Percentiles rank a stretch among this genome's conserved stretches.
Evolutionary conservation across 2,329 filamentous ascomycete species (phyloP).

Genomic region (Neofusicoccum sp.): DNA sequence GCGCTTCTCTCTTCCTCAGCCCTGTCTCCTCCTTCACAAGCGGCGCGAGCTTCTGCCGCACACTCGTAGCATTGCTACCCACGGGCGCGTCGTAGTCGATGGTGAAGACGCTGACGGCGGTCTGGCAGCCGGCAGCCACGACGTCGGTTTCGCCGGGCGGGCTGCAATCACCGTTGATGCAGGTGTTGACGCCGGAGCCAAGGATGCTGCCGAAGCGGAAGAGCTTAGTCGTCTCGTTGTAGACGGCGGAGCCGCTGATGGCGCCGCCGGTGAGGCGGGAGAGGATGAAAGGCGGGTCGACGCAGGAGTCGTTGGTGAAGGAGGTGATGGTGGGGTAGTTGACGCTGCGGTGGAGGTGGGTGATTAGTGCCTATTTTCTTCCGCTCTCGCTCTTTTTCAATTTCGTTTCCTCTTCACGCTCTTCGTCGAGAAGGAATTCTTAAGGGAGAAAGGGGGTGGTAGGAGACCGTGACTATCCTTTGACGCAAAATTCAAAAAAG

Average conservation of each 20-base stretch:
- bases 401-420: too few relatives aligned
- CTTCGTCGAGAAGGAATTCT: too few relatives aligned
- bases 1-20: not conserved
- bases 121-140: conserved; percentile 46
- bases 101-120: conserved; percentile 50
- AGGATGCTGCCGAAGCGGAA: conserved; percentile 53
- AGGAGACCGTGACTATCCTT: too few relatives aligned
- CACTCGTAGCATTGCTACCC: conserved; percentile 30
- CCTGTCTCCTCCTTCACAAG: not conserved
- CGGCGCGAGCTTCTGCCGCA: conserved; percentile 23
- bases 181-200: conserved; percentile 54
- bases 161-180: conserved; percentile 55
- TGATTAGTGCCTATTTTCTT: not conserved
- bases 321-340: conserved; percentile 52
- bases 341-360: conserved; percentile 34
- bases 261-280: conserved; percentile 55
- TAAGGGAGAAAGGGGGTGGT: not conserved
- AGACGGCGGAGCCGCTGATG: conserved; percentile 50
- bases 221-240: conserved; percentile 46
- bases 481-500: not conserved
- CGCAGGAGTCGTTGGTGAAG: conserved; percentile 41
- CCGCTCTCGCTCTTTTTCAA: too few relatives aligned
- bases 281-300: conserved; percentile 49
- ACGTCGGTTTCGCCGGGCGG: conserved; percentile 56
- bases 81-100: conserved; percentile 55